phyloP scores from a whole-genome alignment of 768 basidiomycete species.

The Lenzites betulinus region DNA sequence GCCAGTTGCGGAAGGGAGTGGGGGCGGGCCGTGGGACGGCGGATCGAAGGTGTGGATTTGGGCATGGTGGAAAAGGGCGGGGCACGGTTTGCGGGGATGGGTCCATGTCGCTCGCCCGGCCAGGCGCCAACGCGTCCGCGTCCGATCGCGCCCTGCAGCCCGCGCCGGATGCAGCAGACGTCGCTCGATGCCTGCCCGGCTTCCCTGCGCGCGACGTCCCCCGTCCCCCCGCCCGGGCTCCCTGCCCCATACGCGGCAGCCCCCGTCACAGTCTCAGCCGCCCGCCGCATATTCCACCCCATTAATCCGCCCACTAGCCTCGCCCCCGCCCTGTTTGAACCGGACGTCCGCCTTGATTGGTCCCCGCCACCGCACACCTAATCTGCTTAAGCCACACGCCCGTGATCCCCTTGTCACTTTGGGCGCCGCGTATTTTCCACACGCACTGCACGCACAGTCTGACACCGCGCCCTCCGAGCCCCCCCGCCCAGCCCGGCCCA shows the following conservation, averaged over 20 bases:
- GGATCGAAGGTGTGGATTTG: constrained; percentile 13
- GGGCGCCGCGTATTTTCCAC: constrained; percentile 7
- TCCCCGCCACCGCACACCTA: constrained; percentile 7
- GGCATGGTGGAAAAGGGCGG: background rate
- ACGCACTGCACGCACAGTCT: constrained; percentile 8
- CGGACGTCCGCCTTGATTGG: constrained; percentile 9
- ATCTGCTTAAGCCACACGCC: constrained; percentile 11
- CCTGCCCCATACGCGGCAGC: constrained; percentile 8
- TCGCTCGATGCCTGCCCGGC: constrained; percentile 22
- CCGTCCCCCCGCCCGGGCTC: constrained; percentile 3
- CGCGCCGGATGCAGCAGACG: constrained; percentile 12
- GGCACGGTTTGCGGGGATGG: constrained; percentile 11
- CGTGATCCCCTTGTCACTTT: constrained; percentile 11
- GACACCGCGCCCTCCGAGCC: constrained; percentile 15
- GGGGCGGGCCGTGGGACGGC: constrained; percentile 13
- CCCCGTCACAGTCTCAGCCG: constrained; percentile 6
- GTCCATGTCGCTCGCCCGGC: constrained; percentile 11
- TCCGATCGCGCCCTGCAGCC: background rate
- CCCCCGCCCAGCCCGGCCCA: background rate
- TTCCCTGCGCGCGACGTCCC: constrained; percentile 18
- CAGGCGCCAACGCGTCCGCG: background rate
- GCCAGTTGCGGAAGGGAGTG: constrained; percentile 17
- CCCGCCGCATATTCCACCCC: constrained; percentile 13
- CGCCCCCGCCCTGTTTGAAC: constrained; percentile 1
- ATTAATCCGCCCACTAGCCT: background rate